Base-by-base conservation (phyloP, 768 basidiomycete species). In the Lentinula boryana region DNA sequence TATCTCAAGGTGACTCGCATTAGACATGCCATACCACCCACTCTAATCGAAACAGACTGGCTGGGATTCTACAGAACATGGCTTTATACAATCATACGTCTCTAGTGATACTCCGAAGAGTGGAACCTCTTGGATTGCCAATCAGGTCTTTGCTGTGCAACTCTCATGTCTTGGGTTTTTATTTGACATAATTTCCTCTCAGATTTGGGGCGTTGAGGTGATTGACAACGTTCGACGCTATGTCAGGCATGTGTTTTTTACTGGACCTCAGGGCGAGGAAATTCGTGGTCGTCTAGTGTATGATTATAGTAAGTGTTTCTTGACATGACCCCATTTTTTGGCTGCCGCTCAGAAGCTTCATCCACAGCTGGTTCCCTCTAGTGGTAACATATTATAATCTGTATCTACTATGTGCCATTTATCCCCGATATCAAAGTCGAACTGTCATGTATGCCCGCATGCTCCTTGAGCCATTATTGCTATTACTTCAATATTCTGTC, bases 101-200 rank as follows among this genome's bases (percentile, higher is more conserved):
- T 74, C 81, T 70, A 89, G 85, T 66, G 79, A 89, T 58, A 86
- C 87, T 1, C 71, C 75, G 4, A 88, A 86, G 78, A 88, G 84
- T 65, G 75, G 73, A 1, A 76, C 64, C 16, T 77, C 75, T 5
- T 92, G 90, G 90, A 81, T 74, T 62, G 85, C 78, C 1, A 70
- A 84, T 46, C 86, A 88, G 81, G 89, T 87, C 60, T 38, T 74
- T 64, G 44, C 31, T 38, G 3, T 32, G 53, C 21, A 18, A 51
- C 58, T 57, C 33, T 43, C 10, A 53, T 53, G 13, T n/a, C 15
- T 57, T 4, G 18, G 27, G 38, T 13, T 32, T 27, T 36, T 7
- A 35, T 40, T 36, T 56, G 21, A 8, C 15, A 8, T 31, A 15
- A 62, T 46, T 35, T 54, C 56, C 50, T 5, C 59, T 50, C 27